phyloP scores from a whole-genome alignment of 805 yeast genomes.

The Starmerella vitae region DNA sequence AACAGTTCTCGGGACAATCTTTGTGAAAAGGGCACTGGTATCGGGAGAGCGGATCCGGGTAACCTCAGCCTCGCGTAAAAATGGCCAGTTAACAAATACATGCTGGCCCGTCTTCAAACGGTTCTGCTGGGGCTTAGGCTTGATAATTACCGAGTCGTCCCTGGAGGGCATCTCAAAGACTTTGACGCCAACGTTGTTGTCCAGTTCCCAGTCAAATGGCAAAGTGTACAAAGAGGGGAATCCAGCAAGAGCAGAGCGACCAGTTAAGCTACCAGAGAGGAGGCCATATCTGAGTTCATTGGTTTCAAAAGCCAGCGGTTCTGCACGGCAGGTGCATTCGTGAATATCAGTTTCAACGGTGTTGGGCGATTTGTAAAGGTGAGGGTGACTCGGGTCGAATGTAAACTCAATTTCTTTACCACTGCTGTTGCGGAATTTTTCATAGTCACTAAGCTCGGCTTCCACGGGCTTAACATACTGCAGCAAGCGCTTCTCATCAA shows the following conservation, averaged over 20 bases:
- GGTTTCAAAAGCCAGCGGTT: neutral
- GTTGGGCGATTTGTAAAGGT: conserved; percentile 58
- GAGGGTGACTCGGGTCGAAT: conserved; percentile 63
- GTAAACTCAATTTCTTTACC: conserved; percentile 58
- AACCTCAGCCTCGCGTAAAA: conserved; percentile 64
- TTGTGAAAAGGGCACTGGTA: conserved; percentile 32
- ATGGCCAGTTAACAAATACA: conserved; percentile 84
- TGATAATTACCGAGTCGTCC: conserved; percentile 65
- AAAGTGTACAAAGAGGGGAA: conserved; percentile 74
- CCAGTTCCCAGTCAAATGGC: conserved; percentile 42
- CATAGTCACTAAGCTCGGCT: conserved; percentile 48
- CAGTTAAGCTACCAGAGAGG: conserved; percentile 50
- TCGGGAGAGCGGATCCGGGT: conserved; percentile 44
- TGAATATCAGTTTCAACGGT: conserved; percentile 62
- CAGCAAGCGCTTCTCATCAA: conserved; percentile 63
- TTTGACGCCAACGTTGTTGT: conserved; percentile 43
- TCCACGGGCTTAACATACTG: conserved; percentile 61
- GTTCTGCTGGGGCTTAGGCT: conserved; percentile 36
- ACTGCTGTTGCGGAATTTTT: conserved; percentile 55
- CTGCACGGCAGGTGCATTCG: conserved; percentile 38
- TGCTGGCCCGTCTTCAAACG: conserved; percentile 34
- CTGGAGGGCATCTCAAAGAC: conserved; percentile 79
- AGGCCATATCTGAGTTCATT: conserved; percentile 36
- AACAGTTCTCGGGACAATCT: conserved; percentile 31
- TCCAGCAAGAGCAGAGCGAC: conserved; percentile 67